Percentiles rank a stretch among this genome's conserved stretches.
These are phyloP conservation scores for Aspergillus ostianus DNA, from an alignment of 495 filamentous ascomycete genomes.

Conservation along the genomic window DNA sequence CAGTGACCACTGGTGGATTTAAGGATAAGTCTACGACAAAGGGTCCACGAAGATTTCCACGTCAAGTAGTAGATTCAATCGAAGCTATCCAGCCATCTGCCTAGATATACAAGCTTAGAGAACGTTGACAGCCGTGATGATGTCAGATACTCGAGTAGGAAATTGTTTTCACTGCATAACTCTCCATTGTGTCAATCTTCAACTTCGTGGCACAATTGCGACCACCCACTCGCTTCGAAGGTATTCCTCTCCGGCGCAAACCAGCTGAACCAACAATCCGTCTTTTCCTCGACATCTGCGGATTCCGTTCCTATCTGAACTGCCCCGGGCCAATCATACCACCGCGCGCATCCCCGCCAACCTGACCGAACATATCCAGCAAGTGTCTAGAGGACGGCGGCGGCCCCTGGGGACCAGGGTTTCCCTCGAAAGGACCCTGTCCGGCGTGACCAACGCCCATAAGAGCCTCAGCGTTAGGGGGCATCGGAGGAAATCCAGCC, in stretches of 20 bases:
- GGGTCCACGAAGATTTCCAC: background rate
- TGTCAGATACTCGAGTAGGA: background rate
- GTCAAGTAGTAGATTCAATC: constrained; percentile 12
- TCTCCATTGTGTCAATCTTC: background rate
- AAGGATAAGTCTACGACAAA: background rate
- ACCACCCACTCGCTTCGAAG: background rate
- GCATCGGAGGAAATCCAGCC: constrained; percentile 47
- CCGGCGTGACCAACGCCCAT: constrained; percentile 39
- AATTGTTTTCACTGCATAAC: background rate
- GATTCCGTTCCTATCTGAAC: constrained; percentile 27
- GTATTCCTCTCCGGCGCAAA: background rate
- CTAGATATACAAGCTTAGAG: background rate
- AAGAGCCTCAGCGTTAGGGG: constrained; percentile 42
- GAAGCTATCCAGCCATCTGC: constrained; percentile 15
- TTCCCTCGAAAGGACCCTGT: constrained; percentile 39
- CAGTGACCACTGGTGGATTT: no score
- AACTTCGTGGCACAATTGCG: background rate
- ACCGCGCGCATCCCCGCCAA: constrained; percentile 37
- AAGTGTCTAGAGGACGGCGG: constrained; percentile 45
- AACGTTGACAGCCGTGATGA: background rate
- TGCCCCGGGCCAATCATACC: constrained; percentile 45
- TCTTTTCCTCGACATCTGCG: background rate
- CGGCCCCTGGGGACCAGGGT: constrained; percentile 38
- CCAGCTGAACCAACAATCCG: background rate
- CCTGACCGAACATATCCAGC: constrained; percentile 47